Base-by-base conservation (phyloP, 202 grass and related monocot species). In the Alloteropsis angusta region DNA sequence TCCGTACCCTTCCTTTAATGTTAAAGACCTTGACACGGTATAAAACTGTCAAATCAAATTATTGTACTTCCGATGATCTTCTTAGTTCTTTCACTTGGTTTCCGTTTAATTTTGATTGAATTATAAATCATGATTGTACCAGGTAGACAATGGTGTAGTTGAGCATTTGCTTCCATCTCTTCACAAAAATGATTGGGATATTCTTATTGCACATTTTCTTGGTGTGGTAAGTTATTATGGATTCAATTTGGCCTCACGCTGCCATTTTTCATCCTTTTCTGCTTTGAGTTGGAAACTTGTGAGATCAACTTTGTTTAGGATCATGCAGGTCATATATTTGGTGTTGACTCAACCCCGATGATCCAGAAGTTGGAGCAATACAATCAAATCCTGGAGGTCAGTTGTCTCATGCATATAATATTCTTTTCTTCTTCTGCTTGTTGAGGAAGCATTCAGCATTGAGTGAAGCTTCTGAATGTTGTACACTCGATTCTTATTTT, bases 11-110 rank as follows among this genome's bases (percentile, higher is more conserved):
- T 97, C 95, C 72, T 97, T 97, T 88, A 92, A 97, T 60, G 95
- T 97, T 72, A 97, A 97, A 92, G 95, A 97, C 87, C 95, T 97
- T 72, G 85, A 94, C 37, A 97, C 95, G 26, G 95, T 97, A 90
- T 75, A 68, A 42, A 34, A 76, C 79, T 8, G 73, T 77, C 44
- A 14, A 8, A 78, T 45, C 75, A 75, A 26, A 50, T 47, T 60
- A 43, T 53, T 50, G 8, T 60, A 17, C 52, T 75, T 83, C 30
- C 30, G 2, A 38, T 88, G 60, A 35, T 34, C n/a, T 55, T 13
- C 44, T 60, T 82, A 56, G 2, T 15, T 52, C 25, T 71, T 50
- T 26, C 10, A 12, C 22, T 0, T 3, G 12, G 14, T 15, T 69
- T 62, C 16, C 21, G 56, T 73, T 50, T 60, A 38, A 37, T 25